Percentiles rank a stretch among this genome's conserved stretches.
These are phyloP conservation scores for Fusarium devonianum DNA, from an alignment of 2,329 filamentous ascomycete genomes.

Conservation along the genomic window DNA sequence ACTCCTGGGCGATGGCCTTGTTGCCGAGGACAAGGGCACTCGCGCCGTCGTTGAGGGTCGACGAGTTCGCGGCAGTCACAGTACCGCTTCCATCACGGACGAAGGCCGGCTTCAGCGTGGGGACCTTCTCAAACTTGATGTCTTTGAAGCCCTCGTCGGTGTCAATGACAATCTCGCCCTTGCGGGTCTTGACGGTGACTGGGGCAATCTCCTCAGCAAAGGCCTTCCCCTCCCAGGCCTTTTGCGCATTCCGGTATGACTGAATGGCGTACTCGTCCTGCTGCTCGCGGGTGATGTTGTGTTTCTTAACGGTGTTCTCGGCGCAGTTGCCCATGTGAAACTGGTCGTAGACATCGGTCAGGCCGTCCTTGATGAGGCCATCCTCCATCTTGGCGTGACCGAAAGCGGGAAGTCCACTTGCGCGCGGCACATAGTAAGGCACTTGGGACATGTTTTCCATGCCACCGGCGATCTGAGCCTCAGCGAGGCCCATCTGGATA, in stretches of 20 bases:
- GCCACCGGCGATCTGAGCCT: conserved; percentile 89
- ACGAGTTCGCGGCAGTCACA: conserved; percentile 93
- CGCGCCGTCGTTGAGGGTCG: conserved; percentile 92
- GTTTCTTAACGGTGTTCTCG: conserved; percentile 91
- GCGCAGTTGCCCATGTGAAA: conserved; percentile 99
- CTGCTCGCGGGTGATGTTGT: conserved; percentile 79
- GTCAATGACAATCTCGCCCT: conserved; percentile 80
- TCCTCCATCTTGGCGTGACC: conserved; percentile 89
- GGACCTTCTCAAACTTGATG: conserved; percentile 85
- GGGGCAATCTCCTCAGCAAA: conserved; percentile 92
- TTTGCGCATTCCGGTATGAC: conserved; percentile 88
- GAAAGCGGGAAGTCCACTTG: conserved; percentile 83
- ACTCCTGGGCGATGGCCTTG: conserved; percentile 80
- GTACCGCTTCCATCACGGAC: conserved; percentile 84
- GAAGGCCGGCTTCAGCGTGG: conserved; percentile 90
- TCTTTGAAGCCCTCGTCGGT: conserved; percentile 91
- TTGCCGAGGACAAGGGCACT: conserved; percentile 87
- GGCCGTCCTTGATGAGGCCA: conserved; percentile 89
- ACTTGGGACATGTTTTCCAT: conserved; percentile 99
- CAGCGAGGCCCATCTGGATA: conserved; percentile 88
- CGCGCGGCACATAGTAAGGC: conserved; percentile 86
- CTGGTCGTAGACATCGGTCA: conserved; percentile 96
- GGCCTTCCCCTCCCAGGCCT: conserved; percentile 81
- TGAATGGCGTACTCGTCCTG: conserved; percentile 92
- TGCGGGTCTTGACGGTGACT: conserved; percentile 83